These are phyloP conservation scores for Termitomyces sp. DNA, from an alignment of 768 basidiomycete species.

Conservation along the genomic window DNA sequence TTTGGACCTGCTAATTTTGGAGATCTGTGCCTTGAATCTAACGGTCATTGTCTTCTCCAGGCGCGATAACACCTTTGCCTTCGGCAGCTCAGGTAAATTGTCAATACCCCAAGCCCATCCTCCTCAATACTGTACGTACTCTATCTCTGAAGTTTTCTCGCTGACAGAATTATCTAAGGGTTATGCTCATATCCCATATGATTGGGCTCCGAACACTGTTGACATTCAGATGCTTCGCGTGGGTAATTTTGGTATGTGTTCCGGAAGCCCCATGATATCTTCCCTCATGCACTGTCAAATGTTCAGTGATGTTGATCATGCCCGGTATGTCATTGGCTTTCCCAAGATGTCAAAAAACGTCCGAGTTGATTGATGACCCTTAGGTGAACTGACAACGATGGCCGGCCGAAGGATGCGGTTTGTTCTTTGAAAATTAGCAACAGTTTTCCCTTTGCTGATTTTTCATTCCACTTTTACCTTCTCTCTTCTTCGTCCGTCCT, in stretches of 20 bases:
- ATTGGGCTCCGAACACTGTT: slow-evolving; percentile 73
- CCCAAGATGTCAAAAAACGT: slow-evolving; percentile 2
- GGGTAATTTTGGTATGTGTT: slow-evolving; percentile 57
- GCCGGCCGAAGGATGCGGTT: slow-evolving; percentile 73
- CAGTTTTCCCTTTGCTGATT: slow-evolving; percentile 22
- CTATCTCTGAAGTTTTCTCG: slow-evolving; percentile 11
- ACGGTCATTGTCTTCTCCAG: slow-evolving; percentile 27
- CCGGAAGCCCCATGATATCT: slow-evolving; percentile 3
- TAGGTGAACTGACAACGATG: slow-evolving; percentile 80
- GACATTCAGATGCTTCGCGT: slow-evolving; percentile 77
- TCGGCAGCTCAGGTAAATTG: slow-evolving; percentile 62
- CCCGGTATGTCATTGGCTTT: slow-evolving; percentile 42
- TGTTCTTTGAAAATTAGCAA: neutral
- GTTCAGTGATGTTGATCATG: slow-evolving; percentile 64
- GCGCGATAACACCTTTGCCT: slow-evolving; percentile 65
- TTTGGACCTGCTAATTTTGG: neutral
- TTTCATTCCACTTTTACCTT: neutral
- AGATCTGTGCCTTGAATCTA: neutral
- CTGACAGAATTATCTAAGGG: slow-evolving; percentile 41
- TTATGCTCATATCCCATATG: slow-evolving; percentile 63
- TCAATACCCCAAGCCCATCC: slow-evolving; percentile 76
- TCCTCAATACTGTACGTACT: slow-evolving; percentile 64
- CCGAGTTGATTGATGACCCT: slow-evolving; percentile 10
- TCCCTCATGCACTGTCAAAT: slow-evolving; percentile 9
- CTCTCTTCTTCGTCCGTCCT: slow-evolving; percentile 3